Conservation (phyloP, 805 yeast genomes). For the Yamadazyma sp. region DNA sequence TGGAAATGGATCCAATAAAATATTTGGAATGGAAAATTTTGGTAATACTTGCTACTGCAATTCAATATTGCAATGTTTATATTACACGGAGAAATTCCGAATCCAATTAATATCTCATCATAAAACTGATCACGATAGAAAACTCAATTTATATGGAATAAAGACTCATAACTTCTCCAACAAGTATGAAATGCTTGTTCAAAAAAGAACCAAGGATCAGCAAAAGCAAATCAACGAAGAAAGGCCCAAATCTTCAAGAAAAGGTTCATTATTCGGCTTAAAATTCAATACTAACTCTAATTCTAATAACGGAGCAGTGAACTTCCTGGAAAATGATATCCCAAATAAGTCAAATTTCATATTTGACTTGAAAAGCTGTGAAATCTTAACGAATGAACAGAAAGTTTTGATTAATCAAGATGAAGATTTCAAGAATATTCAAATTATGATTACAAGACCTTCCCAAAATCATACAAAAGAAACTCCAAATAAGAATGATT, state of each 20-base stretch:
- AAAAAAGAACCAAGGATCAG: conserved; percentile 32
- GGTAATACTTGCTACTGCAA: conserved; percentile 95
- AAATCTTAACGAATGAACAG: conserved; percentile 32
- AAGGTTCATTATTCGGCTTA: conserved; percentile 38
- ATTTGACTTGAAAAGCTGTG: conserved; percentile 21
- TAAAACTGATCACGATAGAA: conserved; percentile 27
- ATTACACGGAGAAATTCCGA: conserved; percentile 70
- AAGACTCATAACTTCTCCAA: conserved; percentile 33
- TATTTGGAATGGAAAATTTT: conserved; percentile 80
- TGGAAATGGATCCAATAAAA: conserved; percentile 68
- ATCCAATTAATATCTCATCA: conserved; percentile 27
- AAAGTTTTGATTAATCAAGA: conserved; percentile 25
- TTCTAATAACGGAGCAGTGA: conserved; percentile 3
- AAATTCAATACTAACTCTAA: conserved; percentile 27
- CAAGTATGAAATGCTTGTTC: conserved; percentile 39
- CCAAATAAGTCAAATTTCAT: conserved; percentile 12
- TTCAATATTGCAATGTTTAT: conserved; percentile 85
- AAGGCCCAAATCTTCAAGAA: conserved; percentile 23
- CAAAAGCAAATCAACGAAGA: conserved; percentile 16
- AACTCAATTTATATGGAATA: conserved; percentile 26
- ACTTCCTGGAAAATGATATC: conserved; percentile 10
- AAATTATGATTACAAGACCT: conserved; percentile 37
- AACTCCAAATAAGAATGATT: conserved; percentile 17
- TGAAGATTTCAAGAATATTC: conserved; percentile 25
- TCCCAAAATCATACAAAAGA: conserved; percentile 13